A percentile compares a stretch with the other conserved stretches of the same genome.
phyloP scores from a whole-genome alignment of 2,329 filamentous ascomycete species.

The Stagonosporopsis tanaceti region DNA sequence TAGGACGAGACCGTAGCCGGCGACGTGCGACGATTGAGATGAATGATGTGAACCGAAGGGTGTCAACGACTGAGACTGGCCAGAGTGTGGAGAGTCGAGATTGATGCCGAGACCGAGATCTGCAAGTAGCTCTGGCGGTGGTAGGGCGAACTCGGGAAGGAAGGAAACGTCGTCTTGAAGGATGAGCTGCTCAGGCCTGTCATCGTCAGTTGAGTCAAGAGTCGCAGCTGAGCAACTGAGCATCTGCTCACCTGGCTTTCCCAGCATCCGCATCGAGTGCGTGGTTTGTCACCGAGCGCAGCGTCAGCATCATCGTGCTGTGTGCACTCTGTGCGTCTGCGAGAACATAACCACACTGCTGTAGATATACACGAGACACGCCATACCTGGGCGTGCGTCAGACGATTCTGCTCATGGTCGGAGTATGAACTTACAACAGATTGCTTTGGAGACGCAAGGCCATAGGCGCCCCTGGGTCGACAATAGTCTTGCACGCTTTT shows the following conservation, averaged over 20 bases:
- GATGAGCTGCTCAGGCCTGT: constrained; percentile 73
- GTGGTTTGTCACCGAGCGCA: constrained; percentile 64
- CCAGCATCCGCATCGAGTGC: constrained; percentile 75
- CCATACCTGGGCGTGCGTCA: constrained; percentile 59
- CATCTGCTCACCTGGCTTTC: constrained; percentile 69
- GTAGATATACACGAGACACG: constrained; percentile 81
- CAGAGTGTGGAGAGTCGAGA: constrained; percentile 44
- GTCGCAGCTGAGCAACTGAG: not conserved
- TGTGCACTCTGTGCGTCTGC: constrained; percentile 79
- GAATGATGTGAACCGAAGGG: constrained; percentile 42
- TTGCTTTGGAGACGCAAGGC: constrained; percentile 89
- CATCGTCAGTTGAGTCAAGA: constrained; percentile 9
- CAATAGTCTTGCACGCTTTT: constrained; percentile 88
- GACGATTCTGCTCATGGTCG: not conserved
- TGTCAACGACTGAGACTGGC: constrained; percentile 50
- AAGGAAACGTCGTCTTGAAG: constrained; percentile 86
- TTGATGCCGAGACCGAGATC: constrained; percentile 52
- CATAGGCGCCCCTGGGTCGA: constrained; percentile 83
- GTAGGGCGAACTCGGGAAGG: constrained; percentile 69
- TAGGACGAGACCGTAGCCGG: constrained; percentile 52
- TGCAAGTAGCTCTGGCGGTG: constrained; percentile 64
- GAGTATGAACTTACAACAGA: constrained; percentile 67
- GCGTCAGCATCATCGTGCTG: constrained; percentile 73
- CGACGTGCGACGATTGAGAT: constrained; percentile 29
- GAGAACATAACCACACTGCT: constrained; percentile 88